Evolutionary conservation across 768 basidiomycete species (phyloP), one percentile per base, ranked within the genome.

Genomic region (Podaxis rugospora): DNA sequence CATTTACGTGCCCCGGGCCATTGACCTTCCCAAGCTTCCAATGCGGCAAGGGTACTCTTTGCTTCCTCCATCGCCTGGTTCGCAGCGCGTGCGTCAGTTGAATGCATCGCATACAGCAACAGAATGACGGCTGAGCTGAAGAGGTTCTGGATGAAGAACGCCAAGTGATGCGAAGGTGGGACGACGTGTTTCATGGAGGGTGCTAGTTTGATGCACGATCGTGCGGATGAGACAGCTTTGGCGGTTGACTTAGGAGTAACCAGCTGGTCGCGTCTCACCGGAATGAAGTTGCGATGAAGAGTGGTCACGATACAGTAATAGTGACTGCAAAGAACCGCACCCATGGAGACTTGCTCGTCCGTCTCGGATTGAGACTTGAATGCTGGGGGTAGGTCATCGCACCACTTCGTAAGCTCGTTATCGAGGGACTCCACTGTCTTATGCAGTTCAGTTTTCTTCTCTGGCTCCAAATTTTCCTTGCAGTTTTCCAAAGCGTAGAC

Each of bases 1-100:
- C 92, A 92, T 72, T 93, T 93, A 44, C 85, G 82, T 63, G 91
- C 92, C 14, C 92, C 92, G 21, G 92, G 92, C 93, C 93, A 94
- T 59, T 83, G 80, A 1, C 89, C 89, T 70, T 93, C 92, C 87
- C 91, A 92, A 5, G 85, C 84, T 68, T 87, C 87, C 57, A 94
- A 76, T 25, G 90, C 87, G 27, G 74, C 69, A 39, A 94, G 72
- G 39, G 90, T 86, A 59, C 84, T 86, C 71, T 81, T 86, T 6
- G 88, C 92, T 75, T 94, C 92, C 5, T 91, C 89, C 86, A 93
- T 87, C 11, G 92, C 92, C 11, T 85, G 79, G 28, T 78, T 70
- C n/a, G 86, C 83, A 44, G 84, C 83, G 46, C 82, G 80, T 10
- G 80, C 69, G 57, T 93, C 92, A 1, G 85, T 68, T 4, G 86